Evolutionary conservation across 768 basidiomycete species (phyloP).

Genomic region (Kwoniella shandongensis): DNA sequence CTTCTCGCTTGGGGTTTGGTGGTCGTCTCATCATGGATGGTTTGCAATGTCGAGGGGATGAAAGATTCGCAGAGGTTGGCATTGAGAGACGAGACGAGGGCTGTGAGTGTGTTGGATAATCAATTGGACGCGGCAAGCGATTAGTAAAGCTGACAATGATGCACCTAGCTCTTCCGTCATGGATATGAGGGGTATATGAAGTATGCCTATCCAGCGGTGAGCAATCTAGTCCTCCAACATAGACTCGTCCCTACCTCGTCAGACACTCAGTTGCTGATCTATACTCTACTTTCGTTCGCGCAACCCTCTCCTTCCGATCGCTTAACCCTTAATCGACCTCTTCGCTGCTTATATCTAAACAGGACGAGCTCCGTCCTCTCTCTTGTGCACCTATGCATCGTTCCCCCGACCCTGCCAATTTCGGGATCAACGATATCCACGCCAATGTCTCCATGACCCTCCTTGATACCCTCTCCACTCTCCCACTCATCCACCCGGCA

Average conservation of each 20-base stretch:
- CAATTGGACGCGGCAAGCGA: neutral
- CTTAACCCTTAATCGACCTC: neutral
- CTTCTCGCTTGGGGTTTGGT: no score
- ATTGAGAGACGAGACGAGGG: slow-evolving; percentile 10
- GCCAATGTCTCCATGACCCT: slow-evolving; percentile 76
- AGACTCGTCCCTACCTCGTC: no score
- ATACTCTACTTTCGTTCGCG: no score
- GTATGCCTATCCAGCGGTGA: slow-evolving; percentile 56
- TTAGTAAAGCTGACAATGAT: neutral
- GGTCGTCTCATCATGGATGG: no score
- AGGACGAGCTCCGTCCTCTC: slow-evolving; percentile 75
- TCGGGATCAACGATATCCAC: slow-evolving; percentile 84
- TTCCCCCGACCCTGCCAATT: slow-evolving; percentile 59
- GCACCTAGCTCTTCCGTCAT: slow-evolving; percentile 76
- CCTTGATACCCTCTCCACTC: slow-evolving; percentile 70
- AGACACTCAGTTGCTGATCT: slow-evolving; percentile 1
- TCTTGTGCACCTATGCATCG: slow-evolving; percentile 61
- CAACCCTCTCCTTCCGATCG: slow-evolving; percentile 2
- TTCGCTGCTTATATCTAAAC: neutral
- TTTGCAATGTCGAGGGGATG: slow-evolving; percentile 7
- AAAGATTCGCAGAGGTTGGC: slow-evolving; percentile 4
- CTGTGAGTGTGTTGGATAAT: slow-evolving; percentile 2
- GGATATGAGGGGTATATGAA: slow-evolving; percentile 87
- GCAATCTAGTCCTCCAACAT: neutral
- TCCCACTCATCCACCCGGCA: slow-evolving; percentile 71